Evolutionary conservation across 140 eudicot species (phyloP).

Genomic region (Flaveria floridana): DNA sequence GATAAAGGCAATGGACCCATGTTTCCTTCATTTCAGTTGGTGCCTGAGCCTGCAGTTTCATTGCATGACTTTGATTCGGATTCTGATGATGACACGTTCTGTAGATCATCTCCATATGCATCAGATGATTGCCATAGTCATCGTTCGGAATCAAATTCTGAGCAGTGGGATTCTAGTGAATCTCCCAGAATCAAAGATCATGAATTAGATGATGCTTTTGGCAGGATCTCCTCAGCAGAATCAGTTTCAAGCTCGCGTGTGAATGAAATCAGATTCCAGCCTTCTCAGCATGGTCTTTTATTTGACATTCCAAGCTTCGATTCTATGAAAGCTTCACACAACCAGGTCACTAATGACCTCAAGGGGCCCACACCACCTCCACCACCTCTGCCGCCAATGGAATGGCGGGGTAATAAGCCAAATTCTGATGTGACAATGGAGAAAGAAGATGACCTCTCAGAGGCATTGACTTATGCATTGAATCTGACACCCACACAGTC

Average conservation of each 20-base stretch:
- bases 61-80: slow-evolving; percentile 59
- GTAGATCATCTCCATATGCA: slow-evolving; percentile 75
- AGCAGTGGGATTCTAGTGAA: slow-evolving; percentile 74
- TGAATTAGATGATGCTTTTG: slow-evolving; percentile 59
- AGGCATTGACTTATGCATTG: slow-evolving; percentile 39
- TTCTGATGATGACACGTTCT: slow-evolving; percentile 80
- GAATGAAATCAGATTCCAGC: slow-evolving; percentile 38
- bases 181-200: slow-evolving; percentile 52
- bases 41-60: slow-evolving; percentile 58
- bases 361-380: slow-evolving; percentile 53
- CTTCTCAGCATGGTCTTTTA: slow-evolving; percentile 40
- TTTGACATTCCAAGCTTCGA: slow-evolving; percentile 63
- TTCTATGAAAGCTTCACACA: slow-evolving; percentile 39
- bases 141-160: slow-evolving; percentile 74
- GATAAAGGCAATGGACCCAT: slow-evolving; percentile 48
- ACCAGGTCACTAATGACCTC: slow-evolving; percentile 35
- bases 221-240: slow-evolving; percentile 61
- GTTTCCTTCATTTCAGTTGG: slow-evolving; percentile 90
- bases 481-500: slow-evolving; percentile 37
- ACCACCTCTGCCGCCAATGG: slow-evolving; percentile 85
- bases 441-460: slow-evolving; percentile 38
- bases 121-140: slow-evolving; percentile 63
- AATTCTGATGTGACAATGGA: slow-evolving; percentile 34
- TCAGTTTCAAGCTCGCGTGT: slow-evolving; percentile 60
- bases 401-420: slow-evolving; percentile 66